Evolutionary conservation across 768 basidiomycete genomes (phyloP).

Genomic region (Rhizopogon salebrosus): DNA sequence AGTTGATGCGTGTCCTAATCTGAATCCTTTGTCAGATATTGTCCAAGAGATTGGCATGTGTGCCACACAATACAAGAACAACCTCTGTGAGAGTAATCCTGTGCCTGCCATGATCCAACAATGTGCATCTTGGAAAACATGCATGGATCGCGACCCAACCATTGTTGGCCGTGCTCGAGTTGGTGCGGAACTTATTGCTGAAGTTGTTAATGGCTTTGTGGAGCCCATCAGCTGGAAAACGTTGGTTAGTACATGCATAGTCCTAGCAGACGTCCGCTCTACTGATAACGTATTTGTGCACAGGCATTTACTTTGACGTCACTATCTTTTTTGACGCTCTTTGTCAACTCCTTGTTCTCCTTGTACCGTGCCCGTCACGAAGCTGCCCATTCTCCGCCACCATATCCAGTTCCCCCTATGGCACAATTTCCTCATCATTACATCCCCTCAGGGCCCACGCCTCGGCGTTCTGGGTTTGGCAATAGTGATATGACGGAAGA

Average conservation of each 20-base stretch:
- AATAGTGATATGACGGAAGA: slow-evolving; percentile 29
- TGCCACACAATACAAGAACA: slow-evolving; percentile 72
- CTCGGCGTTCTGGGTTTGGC: slow-evolving; percentile 39
- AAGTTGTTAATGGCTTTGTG: slow-evolving; percentile 94
- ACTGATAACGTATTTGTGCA: not conserved
- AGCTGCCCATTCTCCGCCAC: slow-evolving; percentile 32
- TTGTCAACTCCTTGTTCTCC: slow-evolving; percentile 76
- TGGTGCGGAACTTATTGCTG: slow-evolving; percentile 91
- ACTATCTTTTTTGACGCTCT: slow-evolving; percentile 69
- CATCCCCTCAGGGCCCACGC: slow-evolving; percentile 45
- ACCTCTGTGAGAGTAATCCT: slow-evolving; percentile 69
- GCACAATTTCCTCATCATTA: slow-evolving; percentile 44
- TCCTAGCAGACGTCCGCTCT: not conserved
- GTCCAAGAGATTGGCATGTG: slow-evolving; percentile 91
- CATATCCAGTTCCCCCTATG: slow-evolving; percentile 35
- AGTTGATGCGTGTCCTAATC: slow-evolving; percentile 15
- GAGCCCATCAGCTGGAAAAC: slow-evolving; percentile 99
- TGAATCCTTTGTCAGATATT: slow-evolving; percentile 51
- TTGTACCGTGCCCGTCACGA: slow-evolving; percentile 69
- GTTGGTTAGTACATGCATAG: slow-evolving; percentile 51
- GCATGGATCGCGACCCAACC: slow-evolving; percentile 92
- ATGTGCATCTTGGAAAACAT: slow-evolving; percentile 87
- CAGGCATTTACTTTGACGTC: slow-evolving; percentile 75
- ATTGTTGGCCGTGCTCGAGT: slow-evolving; percentile 86
- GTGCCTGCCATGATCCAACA: slow-evolving; percentile 86